Percentiles rank a stretch among this genome's conserved stretches.
These are phyloP conservation scores for Iodosphaeria phyllophila DNA, from an alignment of 2,329 filamentous ascomycete species.

Conservation along the genomic window DNA sequence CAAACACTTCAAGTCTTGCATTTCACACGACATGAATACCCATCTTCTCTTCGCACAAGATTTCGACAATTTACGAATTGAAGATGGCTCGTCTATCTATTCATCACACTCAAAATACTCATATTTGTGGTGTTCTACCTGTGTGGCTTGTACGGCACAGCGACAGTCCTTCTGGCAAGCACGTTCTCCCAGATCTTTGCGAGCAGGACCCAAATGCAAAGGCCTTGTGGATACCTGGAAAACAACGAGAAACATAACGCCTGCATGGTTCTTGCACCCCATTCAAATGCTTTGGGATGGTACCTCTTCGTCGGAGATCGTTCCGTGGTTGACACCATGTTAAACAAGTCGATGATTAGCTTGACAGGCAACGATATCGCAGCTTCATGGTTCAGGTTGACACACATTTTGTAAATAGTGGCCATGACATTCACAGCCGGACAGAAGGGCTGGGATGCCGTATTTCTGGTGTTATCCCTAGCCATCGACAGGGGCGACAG, in stretches of 20 bases:
- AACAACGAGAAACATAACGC: slow-evolving; percentile 11
- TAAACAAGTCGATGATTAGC: slow-evolving; percentile 12
- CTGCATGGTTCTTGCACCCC: slow-evolving; percentile 10
- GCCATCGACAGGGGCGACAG: slow-evolving; percentile 1
- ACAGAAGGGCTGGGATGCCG: slow-evolving; percentile 9
- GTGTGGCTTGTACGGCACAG: slow-evolving; percentile 6
- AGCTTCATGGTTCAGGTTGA: slow-evolving; percentile 6
- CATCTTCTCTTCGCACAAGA: neutral
- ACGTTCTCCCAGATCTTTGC: slow-evolving; percentile 7
- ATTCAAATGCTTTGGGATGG: slow-evolving; percentile 11
- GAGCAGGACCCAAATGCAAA: slow-evolving; percentile 2
- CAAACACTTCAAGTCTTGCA: slow-evolving; percentile 1
- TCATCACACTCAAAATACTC: slow-evolving; percentile 1
- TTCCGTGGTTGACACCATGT: slow-evolving; percentile 8
- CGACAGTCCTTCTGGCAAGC: slow-evolving; percentile 5
- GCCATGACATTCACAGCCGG: slow-evolving; percentile 11
- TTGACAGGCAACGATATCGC: slow-evolving; percentile 3
- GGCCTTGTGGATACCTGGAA: slow-evolving; percentile 7
- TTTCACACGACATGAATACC: neutral
- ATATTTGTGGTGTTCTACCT: slow-evolving; percentile 4
- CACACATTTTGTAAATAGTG: slow-evolving; percentile 7
- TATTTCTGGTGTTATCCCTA: slow-evolving; percentile 6
- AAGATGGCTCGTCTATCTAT: neutral
- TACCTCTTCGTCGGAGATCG: slow-evolving; percentile 10
- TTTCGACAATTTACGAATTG: neutral